Base-by-base conservation (phyloP, 1,284 basidiomycete genomes). In the Microbotryum silenes-acaulis region DNA sequence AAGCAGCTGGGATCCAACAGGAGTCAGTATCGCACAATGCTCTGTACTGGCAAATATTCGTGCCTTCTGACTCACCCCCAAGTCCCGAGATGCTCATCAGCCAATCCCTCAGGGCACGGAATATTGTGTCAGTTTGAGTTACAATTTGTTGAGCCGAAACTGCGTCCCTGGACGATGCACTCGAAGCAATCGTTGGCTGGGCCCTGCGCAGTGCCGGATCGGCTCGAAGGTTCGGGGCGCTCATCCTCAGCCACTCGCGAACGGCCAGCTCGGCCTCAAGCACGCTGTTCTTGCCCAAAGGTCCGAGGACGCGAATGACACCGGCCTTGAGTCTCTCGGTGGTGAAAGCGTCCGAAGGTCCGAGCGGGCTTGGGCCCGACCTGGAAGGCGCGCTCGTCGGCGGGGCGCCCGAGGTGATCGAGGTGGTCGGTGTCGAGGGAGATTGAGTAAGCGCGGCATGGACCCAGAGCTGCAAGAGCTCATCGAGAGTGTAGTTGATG, bases 401-500 rank as follows among this genome's bases (percentile, higher is more conserved):
- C 27, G 47, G 21, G 27, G 25, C 20, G 45, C 27, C 27, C 27
- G 50, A 21, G 31, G 12, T 49, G 48, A 44, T 5, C 46, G 18
- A 16, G 47, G 48, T 50, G 6, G 48, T 25, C 5, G 54, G 54
- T 0, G 61, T 51, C 3, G 62, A 7, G 14, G 89, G 86, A 51
- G 83, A 79, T 59, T 92, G 78, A n/a, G 88, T 87, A 66, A 83
- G 79, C 4, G 91, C 79, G n/a, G 81, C 78, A 60, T 77, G 78
- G 70, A 96, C 79, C 61, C 91, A 81, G 60, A 79, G 83, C 75
- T 84, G 82, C 60, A 97, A 79, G 63, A 94, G 81, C 76, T 96
- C 92, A 76, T 96, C 91, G 64, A 96, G 82, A 52, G 92, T 78
- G 65, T 85, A 82, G 75, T 96, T 94, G 78, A 94, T 82, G 63